Conservation (phyloP, 179 eudicot species). For the Actinidia chinensis region DNA sequence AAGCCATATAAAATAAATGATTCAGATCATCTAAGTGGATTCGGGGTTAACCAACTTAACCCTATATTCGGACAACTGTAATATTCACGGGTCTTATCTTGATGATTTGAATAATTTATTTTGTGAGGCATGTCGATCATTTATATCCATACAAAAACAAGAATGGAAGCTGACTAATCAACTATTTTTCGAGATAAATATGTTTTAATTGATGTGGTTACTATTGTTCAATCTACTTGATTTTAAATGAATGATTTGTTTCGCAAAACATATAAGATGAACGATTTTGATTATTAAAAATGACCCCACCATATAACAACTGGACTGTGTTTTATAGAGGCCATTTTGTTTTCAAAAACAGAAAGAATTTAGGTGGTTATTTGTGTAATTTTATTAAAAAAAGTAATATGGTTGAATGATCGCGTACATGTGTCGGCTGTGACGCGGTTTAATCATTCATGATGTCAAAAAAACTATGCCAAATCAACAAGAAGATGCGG, state of each 20-base stretch:
- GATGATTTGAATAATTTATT: too few species aligned
- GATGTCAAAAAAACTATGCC: conserved; percentile 39
- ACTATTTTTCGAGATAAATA: too few species aligned
- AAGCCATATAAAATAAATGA: too few species aligned
- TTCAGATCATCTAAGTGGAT: too few species aligned
- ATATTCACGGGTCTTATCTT: too few species aligned
- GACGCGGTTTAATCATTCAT: conserved; percentile 42
- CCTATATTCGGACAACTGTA: too few species aligned
- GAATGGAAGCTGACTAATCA: too few species aligned
- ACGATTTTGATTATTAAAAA: not conserved
- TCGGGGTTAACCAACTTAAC: too few species aligned
- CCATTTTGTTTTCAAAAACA: not conserved
- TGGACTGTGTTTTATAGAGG: not conserved
- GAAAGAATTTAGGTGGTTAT: not conserved
- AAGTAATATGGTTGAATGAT: not conserved
- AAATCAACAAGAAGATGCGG: conserved; percentile 50
- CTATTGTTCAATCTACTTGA: not conserved
- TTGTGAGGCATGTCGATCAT: too few species aligned
- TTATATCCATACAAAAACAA: too few species aligned
- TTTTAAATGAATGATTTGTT: not conserved
- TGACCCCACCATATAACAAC: too few species aligned
- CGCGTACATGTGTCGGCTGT: conserved; percentile 57
- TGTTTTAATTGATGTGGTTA: not conserved
- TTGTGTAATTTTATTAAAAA: not conserved
- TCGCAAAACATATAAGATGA: not conserved